phyloP scores from a whole-genome alignment of 1,284 basidiomycete genomes.

The Cryptococcus floricola region DNA sequence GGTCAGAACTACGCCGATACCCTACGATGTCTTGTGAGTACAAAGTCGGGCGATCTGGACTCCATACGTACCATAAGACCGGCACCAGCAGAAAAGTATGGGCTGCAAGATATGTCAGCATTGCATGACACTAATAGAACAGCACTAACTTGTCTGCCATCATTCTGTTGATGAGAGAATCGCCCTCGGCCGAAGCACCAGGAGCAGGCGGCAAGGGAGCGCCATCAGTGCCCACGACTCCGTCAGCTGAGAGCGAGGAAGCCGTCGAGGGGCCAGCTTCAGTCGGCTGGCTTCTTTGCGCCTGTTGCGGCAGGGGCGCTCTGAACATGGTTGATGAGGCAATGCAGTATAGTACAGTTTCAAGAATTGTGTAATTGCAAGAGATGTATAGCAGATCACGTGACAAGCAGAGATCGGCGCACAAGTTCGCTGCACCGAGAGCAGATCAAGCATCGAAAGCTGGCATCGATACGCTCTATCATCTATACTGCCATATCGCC shows the following conservation, averaged over 20 bases:
- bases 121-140: not conserved
- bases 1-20: conserved; percentile 76
- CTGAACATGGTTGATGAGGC: conserved; percentile 19
- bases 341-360: not conserved
- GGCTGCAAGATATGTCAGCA: conserved; percentile 55
- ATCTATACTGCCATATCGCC: too few relatives aligned
- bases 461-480: not conserved
- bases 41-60: not conserved
- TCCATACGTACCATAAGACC: conserved; percentile 74
- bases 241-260: not conserved
- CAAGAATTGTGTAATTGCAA: not conserved
- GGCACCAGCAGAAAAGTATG: conserved; percentile 93
- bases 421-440: not conserved
- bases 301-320: not conserved
- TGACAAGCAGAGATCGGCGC: not conserved
- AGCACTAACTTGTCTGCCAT: conserved; percentile 42
- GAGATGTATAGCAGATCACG: not conserved
- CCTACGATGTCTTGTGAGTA: conserved; percentile 53
- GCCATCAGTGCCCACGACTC: not conserved
- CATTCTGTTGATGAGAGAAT: conserved; percentile 23
- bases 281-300: not conserved
- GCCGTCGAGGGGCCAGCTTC: conserved; percentile 17
- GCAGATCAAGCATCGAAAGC: not conserved
- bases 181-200: conserved; percentile 11
- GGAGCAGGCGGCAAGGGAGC: conserved; percentile 1